Evolutionary conservation across 441 rosid genomes (phyloP), one percentile per base, ranked within the genome.

Genomic region (Flueggea neowawraea): DNA sequence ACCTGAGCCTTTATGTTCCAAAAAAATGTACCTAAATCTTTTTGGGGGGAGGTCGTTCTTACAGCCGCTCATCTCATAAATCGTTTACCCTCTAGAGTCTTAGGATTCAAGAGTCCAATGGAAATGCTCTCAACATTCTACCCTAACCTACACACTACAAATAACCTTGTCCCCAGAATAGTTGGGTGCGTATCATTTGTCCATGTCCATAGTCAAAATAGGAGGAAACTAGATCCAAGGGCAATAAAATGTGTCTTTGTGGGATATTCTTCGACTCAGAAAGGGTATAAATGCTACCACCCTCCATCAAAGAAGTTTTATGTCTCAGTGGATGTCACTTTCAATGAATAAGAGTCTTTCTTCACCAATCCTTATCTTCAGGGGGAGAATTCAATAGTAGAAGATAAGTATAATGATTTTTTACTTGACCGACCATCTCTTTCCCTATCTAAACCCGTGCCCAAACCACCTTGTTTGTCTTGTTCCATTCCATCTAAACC

Each of bases 31-130:
- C 71, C 49, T n/a, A 52, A 53, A n/a, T 36, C 14, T 2, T 60
- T 13, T 60, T 32, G 48, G 71, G 50, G 65, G 4, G 33, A 60
- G n/a, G n/a, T n/a, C n/a, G 11, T 51, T 10, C 43, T 66, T 43
- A 59, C 59, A 0, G 16, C 54, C 3, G 28, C 59, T 2, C 45
- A 53, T 31, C 12, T 66, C n/a, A 66, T 53, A 13, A 67, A 60
- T 22, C 0, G n/a, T 13, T 12, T 67, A 3, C 22, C 55, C 0
- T 43, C 60, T 15, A 6, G 28, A n/a, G 31, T 17, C 3, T 50
- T 45, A 9, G 50, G 50, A 45, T 45, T 45, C 14, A 45, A 45
- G 8, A 45, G 50, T 45, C 14, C 50, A 45, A 45, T 5, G 50
- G 12, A 45, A 45, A 10, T 45, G 50, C 14, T 45, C 14, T 45